Evolutionary conservation across 176 grass and related monocot species (phyloP), one percentile per base, ranked within the genome.

Genomic region (Eremochloa ophiuroides): DNA sequence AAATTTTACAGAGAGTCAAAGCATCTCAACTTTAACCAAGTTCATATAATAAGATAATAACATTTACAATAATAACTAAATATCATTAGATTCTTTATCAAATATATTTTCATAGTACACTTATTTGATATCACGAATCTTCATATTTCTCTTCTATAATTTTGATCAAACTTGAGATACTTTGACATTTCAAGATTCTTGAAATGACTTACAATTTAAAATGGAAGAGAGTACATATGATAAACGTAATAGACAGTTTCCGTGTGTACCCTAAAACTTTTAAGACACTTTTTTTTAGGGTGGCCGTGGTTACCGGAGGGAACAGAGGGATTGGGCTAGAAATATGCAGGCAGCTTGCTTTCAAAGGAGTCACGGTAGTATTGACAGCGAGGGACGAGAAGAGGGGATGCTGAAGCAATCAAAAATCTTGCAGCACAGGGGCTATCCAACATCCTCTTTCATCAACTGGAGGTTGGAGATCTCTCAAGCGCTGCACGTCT

Each of bases 271-370:
- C 31, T 66, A 66, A 66, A 34, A 1, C 13, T 40, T 25, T 6
- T 4, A 61, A 1, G 34, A 68, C n/a, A 23, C 17, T 41, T 44
- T 44, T 20, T 37, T 56, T 70, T 10, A 90, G 87, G 66, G 80
- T 93, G 43, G 87, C 84, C 10, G 29, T 93, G 44, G 91, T 93
- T 14, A 90, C 91, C 2, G 91, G 90, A 5, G 87, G 28, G 5
- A 89, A 84, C n/a, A 89, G 76, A 78, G 91, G 91, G 4, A 68
- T 93, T 9, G 88, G 85, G 14, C 14, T 93, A 13, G 85, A 87
- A 25, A 87, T 85, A 76, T 90, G 91, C 59, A 69, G 33, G 66
- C 91, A 93, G 33, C 66, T 93, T 8, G 60, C 69, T 39, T 76
- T 78, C 37, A 71, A 59, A 10, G 85, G 85, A n/a, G 42, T 85